Evolutionary conservation across 1,284 basidiomycete genomes (phyloP).

Genomic region (Trametes versicolor): DNA sequence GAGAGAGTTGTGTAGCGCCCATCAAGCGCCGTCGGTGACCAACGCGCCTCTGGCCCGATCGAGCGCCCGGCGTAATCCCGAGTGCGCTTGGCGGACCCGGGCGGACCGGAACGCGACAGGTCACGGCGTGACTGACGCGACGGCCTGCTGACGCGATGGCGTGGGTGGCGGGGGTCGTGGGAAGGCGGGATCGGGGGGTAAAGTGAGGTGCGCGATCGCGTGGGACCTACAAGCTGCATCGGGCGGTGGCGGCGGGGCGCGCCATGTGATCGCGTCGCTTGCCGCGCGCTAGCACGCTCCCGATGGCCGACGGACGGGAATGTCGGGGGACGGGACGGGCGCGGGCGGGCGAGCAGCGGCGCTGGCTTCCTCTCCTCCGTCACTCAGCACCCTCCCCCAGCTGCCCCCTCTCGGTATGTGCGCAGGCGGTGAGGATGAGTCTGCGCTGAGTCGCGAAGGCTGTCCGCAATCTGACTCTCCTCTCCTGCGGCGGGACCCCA

Average conservation of each 20-base stretch:
- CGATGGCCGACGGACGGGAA: slow-evolving; percentile 13
- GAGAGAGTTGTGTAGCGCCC: slow-evolving; percentile 23
- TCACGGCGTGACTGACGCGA: slow-evolving; percentile 23
- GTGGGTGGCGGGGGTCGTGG: slow-evolving; percentile 26
- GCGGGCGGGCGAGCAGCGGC: slow-evolving; percentile 1
- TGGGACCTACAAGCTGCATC: slow-evolving; percentile 24
- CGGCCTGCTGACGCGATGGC: slow-evolving; percentile 9
- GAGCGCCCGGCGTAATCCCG: slow-evolving; percentile 1
- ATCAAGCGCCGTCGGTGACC: slow-evolving; percentile 8
- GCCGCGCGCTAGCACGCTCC: background rate
- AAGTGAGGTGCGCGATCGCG: slow-evolving; percentile 19
- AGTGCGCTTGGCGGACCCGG: slow-evolving; percentile 2
- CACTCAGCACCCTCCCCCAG: slow-evolving; percentile 10
- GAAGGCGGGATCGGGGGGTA: slow-evolving; percentile 20
- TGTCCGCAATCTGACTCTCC: slow-evolving; percentile 22
- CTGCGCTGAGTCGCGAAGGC: slow-evolving; percentile 11
- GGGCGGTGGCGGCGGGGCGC: slow-evolving; percentile 27
- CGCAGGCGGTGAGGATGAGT: slow-evolving; percentile 1
- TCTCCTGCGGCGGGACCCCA: slow-evolving; percentile 3
- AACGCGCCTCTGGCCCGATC: background rate
- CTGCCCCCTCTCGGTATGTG: slow-evolving; percentile 13
- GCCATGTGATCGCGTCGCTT: slow-evolving; percentile 30
- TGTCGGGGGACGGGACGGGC: slow-evolving; percentile 23
- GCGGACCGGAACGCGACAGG: slow-evolving; percentile 19
- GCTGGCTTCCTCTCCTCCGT: slow-evolving; percentile 1